Evolutionary conservation across 148 eudicot species (phyloP).

Genomic region (Nyssa sinensis): DNA sequence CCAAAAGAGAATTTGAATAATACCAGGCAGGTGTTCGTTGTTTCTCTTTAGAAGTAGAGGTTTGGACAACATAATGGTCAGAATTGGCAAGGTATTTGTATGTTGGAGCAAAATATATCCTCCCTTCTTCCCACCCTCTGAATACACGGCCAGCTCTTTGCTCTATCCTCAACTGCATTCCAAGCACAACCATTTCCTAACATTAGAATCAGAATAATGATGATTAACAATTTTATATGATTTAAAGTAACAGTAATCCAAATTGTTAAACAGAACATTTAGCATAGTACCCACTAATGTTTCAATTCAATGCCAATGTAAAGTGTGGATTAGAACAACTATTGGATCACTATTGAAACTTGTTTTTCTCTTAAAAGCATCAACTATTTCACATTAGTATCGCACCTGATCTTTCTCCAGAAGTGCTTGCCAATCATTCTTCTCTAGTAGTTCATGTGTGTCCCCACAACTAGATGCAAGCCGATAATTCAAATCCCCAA

Average conservation of each 20-base stretch:
- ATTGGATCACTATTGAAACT: too few species aligned
- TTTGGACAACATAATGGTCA: constrained; percentile 47
- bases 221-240: too few species aligned
- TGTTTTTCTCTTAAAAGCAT: too few species aligned
- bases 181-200: not conserved
- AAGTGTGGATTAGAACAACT: too few species aligned
- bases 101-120: constrained; percentile 57
- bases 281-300: too few species aligned
- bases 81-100: constrained; percentile 58
- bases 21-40: constrained; percentile 74
- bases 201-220: too few species aligned
- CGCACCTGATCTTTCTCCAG: constrained; percentile 67
- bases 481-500: constrained; percentile 70
- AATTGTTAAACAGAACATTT: too few species aligned
- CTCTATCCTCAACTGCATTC: constrained; percentile 59
- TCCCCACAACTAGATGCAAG: constrained; percentile 34
- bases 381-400: too few species aligned
- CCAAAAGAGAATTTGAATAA: not conserved
- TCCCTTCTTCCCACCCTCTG: constrained; percentile 66
- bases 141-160: constrained; percentile 64
- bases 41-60: constrained; percentile 42
- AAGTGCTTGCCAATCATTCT: constrained; percentile 56
- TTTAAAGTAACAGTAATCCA: too few species aligned
- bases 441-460: constrained; percentile 39
- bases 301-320: too few species aligned